Evolutionary conservation across 208 protist species (phyloP).

Genomic region (Leishmania tarentolae): DNA sequence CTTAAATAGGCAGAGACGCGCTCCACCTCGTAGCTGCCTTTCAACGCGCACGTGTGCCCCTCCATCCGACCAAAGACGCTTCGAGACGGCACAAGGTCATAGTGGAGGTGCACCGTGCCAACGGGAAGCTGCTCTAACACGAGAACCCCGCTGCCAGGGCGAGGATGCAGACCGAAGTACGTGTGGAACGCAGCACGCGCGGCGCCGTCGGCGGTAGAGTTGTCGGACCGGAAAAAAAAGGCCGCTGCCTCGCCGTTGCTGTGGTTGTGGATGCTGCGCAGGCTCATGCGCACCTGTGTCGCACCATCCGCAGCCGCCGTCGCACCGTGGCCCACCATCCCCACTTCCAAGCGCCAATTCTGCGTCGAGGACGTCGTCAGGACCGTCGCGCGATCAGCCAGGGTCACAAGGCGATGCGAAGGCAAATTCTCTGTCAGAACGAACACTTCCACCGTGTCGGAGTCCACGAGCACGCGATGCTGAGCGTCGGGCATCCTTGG

Average conservation of each 20-base stretch:
- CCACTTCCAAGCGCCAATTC: slow-evolving; percentile 55
- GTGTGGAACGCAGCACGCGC: slow-evolving; percentile 22
- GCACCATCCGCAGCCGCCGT: slow-evolving; percentile 2
- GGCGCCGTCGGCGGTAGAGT: slow-evolving; percentile 1
- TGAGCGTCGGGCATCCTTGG: slow-evolving; percentile 1
- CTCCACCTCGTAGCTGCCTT: slow-evolving; percentile 59
- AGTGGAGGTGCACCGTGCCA: slow-evolving; percentile 61
- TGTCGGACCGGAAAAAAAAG: neutral
- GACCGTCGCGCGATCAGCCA: slow-evolving; percentile 63
- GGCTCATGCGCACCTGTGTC: slow-evolving; percentile 17
- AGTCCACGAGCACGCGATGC: slow-evolving; percentile 68
- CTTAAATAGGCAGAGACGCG: slow-evolving; percentile 81
- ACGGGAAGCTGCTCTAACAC: slow-evolving; percentile 56
- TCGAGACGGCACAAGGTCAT: slow-evolving; percentile 72
- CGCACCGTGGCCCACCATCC: neutral
- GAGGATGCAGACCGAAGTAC: slow-evolving; percentile 44
- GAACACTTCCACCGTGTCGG: slow-evolving; percentile 68
- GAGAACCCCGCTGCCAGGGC: slow-evolving; percentile 45
- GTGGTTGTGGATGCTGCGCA: slow-evolving; percentile 33
- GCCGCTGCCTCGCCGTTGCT: slow-evolving; percentile 10
- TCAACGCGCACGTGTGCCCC: slow-evolving; percentile 49
- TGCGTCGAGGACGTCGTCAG: slow-evolving; percentile 67
- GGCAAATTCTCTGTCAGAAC: slow-evolving; percentile 84
- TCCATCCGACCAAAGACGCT: slow-evolving; percentile 77
- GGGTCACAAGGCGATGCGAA: slow-evolving; percentile 67